Evolutionary conservation across 2,329 filamentous ascomycete genomes (phyloP).

Genomic region (Paraphaeosphaeria minitans): DNA sequence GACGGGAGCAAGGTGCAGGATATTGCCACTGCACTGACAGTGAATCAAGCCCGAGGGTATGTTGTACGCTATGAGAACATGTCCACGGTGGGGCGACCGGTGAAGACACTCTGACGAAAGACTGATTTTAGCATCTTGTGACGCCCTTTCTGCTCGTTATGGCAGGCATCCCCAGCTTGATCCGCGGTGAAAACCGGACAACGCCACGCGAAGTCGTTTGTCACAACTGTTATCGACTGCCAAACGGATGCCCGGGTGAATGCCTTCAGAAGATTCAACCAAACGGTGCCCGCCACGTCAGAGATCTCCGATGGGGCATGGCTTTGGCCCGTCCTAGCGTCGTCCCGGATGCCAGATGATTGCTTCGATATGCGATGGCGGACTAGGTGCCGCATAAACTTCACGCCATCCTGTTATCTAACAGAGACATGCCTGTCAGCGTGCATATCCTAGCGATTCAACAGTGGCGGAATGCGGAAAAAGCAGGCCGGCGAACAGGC

Average conservation of each 20-base stretch:
- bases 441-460: slow-evolving; percentile 48
- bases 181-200: slow-evolving; percentile 31
- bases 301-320: slow-evolving; percentile 57
- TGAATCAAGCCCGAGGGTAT: slow-evolving; percentile 25
- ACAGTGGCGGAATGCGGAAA: slow-evolving; percentile 48
- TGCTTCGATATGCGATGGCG: slow-evolving; percentile 52
- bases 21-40: slow-evolving; percentile 33
- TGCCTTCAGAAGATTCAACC: slow-evolving; percentile 48
- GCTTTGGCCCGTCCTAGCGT: slow-evolving; percentile 55
- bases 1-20: slow-evolving; percentile 21
- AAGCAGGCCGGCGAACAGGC: slow-evolving; percentile 46
- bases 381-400: slow-evolving; percentile 51
- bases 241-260: slow-evolving; percentile 46
- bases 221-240: slow-evolving; percentile 47
- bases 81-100: slow-evolving; percentile 42
- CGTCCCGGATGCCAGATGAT: slow-evolving; percentile 48
- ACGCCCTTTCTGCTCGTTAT: slow-evolving; percentile 36
- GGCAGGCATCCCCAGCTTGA: slow-evolving; percentile 38
- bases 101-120: slow-evolving; percentile 36
- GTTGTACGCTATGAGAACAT: slow-evolving; percentile 28
- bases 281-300: slow-evolving; percentile 57
- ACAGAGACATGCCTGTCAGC: slow-evolving; percentile 49
- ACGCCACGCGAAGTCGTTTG: slow-evolving; percentile 37
- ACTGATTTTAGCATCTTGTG: slow-evolving; percentile 41
- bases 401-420: slow-evolving; percentile 50